These are phyloP conservation scores for Aureobasidium sp. DNA, from an alignment of 2,329 filamentous ascomycete genomes.

Conservation along the genomic window DNA sequence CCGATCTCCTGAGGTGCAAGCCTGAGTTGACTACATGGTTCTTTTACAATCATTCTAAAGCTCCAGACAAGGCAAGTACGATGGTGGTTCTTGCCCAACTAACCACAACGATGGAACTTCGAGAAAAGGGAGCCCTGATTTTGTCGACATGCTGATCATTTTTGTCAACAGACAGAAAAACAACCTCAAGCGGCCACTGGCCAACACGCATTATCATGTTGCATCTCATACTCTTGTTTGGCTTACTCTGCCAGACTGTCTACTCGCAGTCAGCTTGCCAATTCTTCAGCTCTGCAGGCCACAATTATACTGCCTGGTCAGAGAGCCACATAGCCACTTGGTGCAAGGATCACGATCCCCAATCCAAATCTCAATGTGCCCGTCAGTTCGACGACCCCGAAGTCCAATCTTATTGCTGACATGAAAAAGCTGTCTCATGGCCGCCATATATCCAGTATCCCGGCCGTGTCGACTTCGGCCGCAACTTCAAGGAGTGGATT, in stretches of 20 bases:
- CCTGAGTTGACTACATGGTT: too few relatives aligned
- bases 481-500: neutral
- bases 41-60: too few relatives aligned
- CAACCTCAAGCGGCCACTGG: neutral
- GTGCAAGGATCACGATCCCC: conserved; percentile 13
- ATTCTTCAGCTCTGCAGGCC: neutral
- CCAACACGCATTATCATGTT: conserved; percentile 3
- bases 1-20: too few relatives aligned
- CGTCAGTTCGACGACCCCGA: neutral
- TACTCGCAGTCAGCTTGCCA: conserved; percentile 2
- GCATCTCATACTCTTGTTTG: neutral
- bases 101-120: neutral
- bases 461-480: neutral
- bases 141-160: neutral
- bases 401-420: neutral
- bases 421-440: neutral
- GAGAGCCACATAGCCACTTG: conserved; percentile 4
- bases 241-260: neutral
- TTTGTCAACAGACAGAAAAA: neutral
- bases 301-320: conserved; percentile 7
- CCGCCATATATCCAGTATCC: neutral
- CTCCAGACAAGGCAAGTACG: neutral
- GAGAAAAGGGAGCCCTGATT: neutral
- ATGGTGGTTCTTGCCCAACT: neutral
- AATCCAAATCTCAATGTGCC: conserved; percentile 10